phyloP scores from a whole-genome alignment of 2,329 filamentous ascomycete genomes.

The Dothideomycetidae sp. region DNA sequence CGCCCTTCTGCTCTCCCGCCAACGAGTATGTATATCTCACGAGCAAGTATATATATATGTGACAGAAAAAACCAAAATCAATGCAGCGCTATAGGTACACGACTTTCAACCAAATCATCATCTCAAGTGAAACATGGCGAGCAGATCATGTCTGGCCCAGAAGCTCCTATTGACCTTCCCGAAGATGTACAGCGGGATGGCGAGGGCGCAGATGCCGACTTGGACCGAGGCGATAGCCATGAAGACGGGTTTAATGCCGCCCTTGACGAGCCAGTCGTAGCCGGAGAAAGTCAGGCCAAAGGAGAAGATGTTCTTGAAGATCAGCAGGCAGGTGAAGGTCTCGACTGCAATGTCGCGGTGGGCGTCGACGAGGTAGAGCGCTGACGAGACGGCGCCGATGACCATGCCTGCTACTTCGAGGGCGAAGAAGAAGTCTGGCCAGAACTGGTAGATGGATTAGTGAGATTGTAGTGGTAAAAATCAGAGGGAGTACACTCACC shows the following conservation, averaged over 20 bases:
- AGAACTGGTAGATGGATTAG: conserved; percentile 25
- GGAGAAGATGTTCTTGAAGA: conserved; percentile 92
- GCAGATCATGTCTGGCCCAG: conserved; percentile 59
- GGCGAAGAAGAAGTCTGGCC: conserved; percentile 69
- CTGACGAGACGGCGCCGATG: conserved; percentile 71
- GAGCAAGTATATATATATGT: neutral
- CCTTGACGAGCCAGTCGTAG: conserved; percentile 61
- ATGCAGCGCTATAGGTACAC: neutral
- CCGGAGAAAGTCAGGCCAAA: conserved; percentile 74
- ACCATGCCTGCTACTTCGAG: conserved; percentile 84
- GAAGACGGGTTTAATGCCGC: conserved; percentile 52
- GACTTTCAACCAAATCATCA: no score
- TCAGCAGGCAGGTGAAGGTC: conserved; percentile 74
- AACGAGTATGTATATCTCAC: no score
- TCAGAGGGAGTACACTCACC: conserved; percentile 14
- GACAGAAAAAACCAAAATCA: neutral
- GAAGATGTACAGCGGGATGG: conserved; percentile 62
- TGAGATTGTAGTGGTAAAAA: neutral
- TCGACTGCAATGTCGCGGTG: conserved; percentile 78
- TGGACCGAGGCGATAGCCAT: conserved; percentile 62
- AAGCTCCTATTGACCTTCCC: conserved; percentile 66
- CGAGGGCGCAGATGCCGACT: conserved; percentile 58
- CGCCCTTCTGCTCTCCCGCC: no score
- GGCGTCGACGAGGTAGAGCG: conserved; percentile 82
- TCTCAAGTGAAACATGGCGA: conserved; percentile 35